Base-by-base conservation (phyloP, 1,284 basidiomycete species). In the Earliella scabrosa region DNA sequence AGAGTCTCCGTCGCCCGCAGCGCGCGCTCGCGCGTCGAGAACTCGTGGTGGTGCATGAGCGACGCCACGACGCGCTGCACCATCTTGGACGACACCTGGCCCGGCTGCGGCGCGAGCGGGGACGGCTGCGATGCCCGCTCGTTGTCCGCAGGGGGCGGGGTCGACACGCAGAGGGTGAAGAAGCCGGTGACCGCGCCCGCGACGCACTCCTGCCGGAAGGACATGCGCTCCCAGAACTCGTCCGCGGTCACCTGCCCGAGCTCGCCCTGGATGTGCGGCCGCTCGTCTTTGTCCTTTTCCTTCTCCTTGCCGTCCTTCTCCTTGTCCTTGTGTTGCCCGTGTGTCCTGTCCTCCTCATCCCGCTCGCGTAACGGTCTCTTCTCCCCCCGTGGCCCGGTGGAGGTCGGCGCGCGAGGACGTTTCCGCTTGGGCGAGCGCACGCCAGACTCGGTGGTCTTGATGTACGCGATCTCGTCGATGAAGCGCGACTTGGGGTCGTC, bases 191-290 rank as follows among this genome's bases (percentile, higher is more conserved):
- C 81, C 4, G 92, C 90, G 2, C 95, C 81, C 60, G 87, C 78
- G 41, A 90, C 82, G 68, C 95, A 97, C 71, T 98, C 95, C 68
- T 97, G 95, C 31, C 95, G 82, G 74, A 92, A 96, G 24, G 90
- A 93, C 90, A 98, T 95, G 14, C 93, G 81, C 72, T 95, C 93
- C 92, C 94, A 97, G 73, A 95, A 98, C 68, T 97, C 94, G 47
- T 88, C 88, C 27, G 83, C 68, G 0, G 76, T 70, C 58, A 89
- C 86, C 60, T 77, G 80, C 20, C 69, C 72, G 44, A 90, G 73
- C 66, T 87, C 83, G 41, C 82, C 85, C 26, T 60, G 43, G 13
- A 61, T 59, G 26, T 54, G 60, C 6, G 47, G 54, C 14, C 32
- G 51, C 21, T 61, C 59, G 29, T 62, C 62, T 38, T 59, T 61